These are phyloP conservation scores for Chrysoporthe deuterocubensis DNA, from an alignment of 2,329 filamentous ascomycete genomes.

Conservation along the genomic window DNA sequence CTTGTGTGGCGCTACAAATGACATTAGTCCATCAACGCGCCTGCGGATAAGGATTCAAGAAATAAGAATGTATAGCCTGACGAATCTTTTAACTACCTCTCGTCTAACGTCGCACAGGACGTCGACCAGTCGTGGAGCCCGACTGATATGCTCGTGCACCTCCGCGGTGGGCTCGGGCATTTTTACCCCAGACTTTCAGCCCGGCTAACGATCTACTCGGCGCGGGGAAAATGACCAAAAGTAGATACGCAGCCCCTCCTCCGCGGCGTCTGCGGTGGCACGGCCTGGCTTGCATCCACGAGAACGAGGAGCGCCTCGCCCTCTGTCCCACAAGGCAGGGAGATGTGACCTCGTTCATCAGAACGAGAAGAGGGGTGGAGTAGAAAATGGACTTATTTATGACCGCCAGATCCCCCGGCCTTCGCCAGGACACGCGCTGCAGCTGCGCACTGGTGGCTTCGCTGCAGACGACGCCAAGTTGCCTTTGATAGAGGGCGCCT, in stretches of 20 bases:
- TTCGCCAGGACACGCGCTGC: no score
- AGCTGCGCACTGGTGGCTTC: no score
- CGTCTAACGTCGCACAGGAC: background rate
- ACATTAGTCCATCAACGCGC: no score
- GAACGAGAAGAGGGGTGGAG: background rate
- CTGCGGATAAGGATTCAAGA: no score
- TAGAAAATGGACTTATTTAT: no score
- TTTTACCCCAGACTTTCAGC: constrained; percentile 11
- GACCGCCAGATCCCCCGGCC: no score
- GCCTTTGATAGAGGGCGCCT: background rate
- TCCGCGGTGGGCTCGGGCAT: background rate
- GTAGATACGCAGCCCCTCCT: background rate
- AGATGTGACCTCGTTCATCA: background rate
- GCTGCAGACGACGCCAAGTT: no score
- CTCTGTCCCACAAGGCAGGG: background rate
- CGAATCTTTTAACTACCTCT: background rate
- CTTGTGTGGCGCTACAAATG: no score
- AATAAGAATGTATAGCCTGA: no score
- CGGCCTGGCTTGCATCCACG: background rate
- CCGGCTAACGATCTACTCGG: background rate
- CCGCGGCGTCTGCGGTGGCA: background rate
- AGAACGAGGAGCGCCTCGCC: background rate
- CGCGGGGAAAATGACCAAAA: constrained; percentile 7
- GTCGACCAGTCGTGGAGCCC: background rate
- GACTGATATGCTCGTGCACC: background rate